A percentile compares a stretch with the other conserved stretches of the same genome.
phyloP scores from a whole-genome alignment of 1,284 basidiomycete genomes.

The Malassezia cuniculi region DNA sequence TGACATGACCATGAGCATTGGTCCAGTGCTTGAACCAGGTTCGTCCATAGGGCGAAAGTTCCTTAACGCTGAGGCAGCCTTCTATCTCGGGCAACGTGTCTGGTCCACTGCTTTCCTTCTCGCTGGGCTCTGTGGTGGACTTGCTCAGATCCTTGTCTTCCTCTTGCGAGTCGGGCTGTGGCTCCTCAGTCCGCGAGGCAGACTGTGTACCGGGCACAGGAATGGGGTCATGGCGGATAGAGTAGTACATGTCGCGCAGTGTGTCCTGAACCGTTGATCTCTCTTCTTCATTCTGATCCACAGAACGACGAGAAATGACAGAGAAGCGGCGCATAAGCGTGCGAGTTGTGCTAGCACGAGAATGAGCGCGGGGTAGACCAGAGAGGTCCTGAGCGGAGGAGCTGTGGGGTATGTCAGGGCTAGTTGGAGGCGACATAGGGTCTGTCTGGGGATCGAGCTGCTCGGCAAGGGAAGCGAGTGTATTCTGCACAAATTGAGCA shows the following conservation, averaged over 20 bases:
- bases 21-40: slow-evolving; percentile 72
- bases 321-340: too few species aligned
- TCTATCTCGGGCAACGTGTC: slow-evolving; percentile 98
- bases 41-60: slow-evolving; percentile 74
- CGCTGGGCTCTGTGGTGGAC: slow-evolving; percentile 44
- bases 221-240: too few species aligned
- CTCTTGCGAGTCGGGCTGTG: slow-evolving; percentile 84
- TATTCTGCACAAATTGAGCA: slow-evolving; percentile 84
- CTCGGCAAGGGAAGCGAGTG: slow-evolving; percentile 59
- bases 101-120: slow-evolving; percentile 83
- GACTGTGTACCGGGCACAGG: too few species aligned
- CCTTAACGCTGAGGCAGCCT: slow-evolving; percentile 81
- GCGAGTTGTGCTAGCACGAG: too few species aligned
- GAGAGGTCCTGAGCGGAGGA: slow-evolving; percentile 52
- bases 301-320: too few species aligned
- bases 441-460: slow-evolving; percentile 5
- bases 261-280: too few species aligned
- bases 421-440: slow-evolving; percentile 2
- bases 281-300: too few species aligned
- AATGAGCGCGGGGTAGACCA: too few species aligned
- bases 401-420: slow-evolving; percentile 14
- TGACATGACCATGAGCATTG: slow-evolving; percentile 87
- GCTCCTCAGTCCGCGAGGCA: too few species aligned
- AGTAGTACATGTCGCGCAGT: too few species aligned
- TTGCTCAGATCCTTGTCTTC: slow-evolving; percentile 58